Conservation (phyloP, 306 rosid genomes). For the Vigna reflexopilosa region DNA sequence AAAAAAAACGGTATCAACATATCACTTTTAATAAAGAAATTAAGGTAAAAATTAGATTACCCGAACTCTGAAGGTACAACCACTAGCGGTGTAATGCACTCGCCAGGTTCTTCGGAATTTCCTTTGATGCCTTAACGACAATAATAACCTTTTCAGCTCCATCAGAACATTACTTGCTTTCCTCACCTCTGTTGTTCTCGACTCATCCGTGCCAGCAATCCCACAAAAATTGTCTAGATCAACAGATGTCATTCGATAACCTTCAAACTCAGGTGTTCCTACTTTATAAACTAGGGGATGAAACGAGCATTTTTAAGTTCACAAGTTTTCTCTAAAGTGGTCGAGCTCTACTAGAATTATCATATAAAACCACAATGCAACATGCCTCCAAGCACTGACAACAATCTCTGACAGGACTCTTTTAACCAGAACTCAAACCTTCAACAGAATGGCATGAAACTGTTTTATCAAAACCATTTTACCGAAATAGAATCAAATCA, state of each 20-base stretch:
- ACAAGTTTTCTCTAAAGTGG: conserved; percentile 47
- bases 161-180: conserved; percentile 81
- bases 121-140: conserved; percentile 93
- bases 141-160: conserved; percentile 88
- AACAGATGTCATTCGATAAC: conserved; percentile 48
- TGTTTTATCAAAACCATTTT: conserved; percentile 12
- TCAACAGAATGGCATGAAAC: conserved; percentile 25
- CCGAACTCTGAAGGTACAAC: conserved; percentile 90
- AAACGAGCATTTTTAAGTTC: conserved; percentile 40
- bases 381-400: conserved; percentile 30
- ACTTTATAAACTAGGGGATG: conserved; percentile 30
- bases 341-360: conserved; percentile 42
- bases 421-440: conserved; percentile 47
- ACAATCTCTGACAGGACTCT: conserved; percentile 54
- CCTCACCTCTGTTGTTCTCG: conserved; percentile 77
- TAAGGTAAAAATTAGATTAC: conserved; percentile 48
- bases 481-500: conserved; percentile 34
- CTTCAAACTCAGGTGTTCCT: conserved; percentile 41
- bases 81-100: conserved; percentile 61
- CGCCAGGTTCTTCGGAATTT: conserved; percentile 88
- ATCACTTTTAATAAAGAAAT: not conserved
- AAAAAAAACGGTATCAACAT: too few species aligned
- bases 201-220: conserved; percentile 62
- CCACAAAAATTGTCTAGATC: conserved; percentile 28
- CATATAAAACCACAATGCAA: conserved; percentile 47